Percentiles rank a stretch among this genome's conserved stretches.
These are phyloP conservation scores for Ceratobasidium sp. DNA, from an alignment of 1,284 basidiomycete species.

Conservation along the genomic window DNA sequence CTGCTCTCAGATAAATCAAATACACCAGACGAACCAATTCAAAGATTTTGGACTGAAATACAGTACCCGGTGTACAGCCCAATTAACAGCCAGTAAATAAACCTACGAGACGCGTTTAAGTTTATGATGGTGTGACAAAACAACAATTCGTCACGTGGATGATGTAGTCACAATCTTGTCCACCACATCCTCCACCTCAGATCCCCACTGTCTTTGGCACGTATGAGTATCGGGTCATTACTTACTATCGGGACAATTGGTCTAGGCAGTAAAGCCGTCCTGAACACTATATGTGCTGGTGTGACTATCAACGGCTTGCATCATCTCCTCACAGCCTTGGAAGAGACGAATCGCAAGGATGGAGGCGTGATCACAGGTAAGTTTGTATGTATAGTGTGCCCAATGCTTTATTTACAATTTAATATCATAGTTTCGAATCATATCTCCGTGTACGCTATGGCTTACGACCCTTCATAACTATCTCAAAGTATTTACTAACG, in stretches of 20 bases:
- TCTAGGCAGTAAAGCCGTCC: slow-evolving; percentile 80
- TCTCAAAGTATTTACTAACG: slow-evolving; percentile 20
- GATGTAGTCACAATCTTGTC: neutral
- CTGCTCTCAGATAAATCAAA: no score
- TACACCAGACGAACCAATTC: no score
- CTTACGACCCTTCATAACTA: slow-evolving; percentile 33
- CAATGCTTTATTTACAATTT: slow-evolving; percentile 47
- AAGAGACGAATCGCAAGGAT: slow-evolving; percentile 64
- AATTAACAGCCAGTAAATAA: no score
- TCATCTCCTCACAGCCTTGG: slow-evolving; percentile 72
- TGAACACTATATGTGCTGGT: slow-evolving; percentile 71
- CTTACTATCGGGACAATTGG: slow-evolving; percentile 73
- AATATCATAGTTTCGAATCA: slow-evolving; percentile 83
- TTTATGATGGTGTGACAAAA: no score
- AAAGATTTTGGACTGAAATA: no score
- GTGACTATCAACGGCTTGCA: slow-evolving; percentile 78
- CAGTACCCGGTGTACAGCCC: no score
- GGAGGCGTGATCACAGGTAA: slow-evolving; percentile 84
- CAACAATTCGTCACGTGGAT: neutral
- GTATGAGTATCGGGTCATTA: slow-evolving; percentile 57
- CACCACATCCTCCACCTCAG: slow-evolving; percentile 1
- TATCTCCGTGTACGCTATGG: slow-evolving; percentile 82
- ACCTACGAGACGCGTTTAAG: no score
- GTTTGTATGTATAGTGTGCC: slow-evolving; percentile 53
- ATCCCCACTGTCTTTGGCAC: neutral